Evolutionary conservation across 1,284 basidiomycete species (phyloP).

Genomic region (Tylopilus sp.): DNA sequence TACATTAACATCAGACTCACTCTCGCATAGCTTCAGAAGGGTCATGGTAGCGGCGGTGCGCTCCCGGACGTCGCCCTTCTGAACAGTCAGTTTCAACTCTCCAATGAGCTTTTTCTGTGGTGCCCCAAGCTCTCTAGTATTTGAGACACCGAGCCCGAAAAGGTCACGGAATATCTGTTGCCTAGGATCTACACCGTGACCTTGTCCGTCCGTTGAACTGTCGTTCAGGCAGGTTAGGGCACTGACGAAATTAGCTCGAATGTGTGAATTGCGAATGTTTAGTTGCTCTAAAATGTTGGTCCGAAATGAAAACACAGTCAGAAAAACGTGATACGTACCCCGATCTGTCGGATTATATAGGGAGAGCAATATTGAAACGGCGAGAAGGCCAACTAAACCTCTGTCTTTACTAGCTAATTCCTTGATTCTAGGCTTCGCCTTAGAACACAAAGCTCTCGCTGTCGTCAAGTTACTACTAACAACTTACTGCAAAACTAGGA

Average conservation of each 20-base stretch:
- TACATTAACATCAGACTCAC: no score
- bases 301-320: not conserved
- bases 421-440: constrained; percentile 8
- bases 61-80: no score
- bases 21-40: constrained; percentile 10
- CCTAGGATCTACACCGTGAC: no score
- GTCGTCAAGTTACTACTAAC: not conserved
- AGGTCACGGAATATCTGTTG: constrained; percentile 9
- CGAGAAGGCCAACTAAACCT: constrained; percentile 20
- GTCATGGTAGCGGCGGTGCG: constrained; percentile 8
- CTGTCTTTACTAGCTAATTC: constrained; percentile 13
- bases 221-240: constrained; percentile 10
- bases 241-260: constrained; percentile 21
- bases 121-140: no score
- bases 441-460: constrained; percentile 11
- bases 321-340: not conserved
- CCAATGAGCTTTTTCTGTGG: not conserved
- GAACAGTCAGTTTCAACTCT: not conserved
- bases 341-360: constrained; percentile 6
- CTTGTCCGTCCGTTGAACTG: not conserved
- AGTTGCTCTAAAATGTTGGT: constrained; percentile 9
- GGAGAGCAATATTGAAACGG: constrained; percentile 20
- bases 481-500: no score
- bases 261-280: not conserved
- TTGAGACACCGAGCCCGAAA: constrained; percentile 29